Conservation (phyloP, 257 asterid genomes). For the Euphrasia confusa region DNA sequence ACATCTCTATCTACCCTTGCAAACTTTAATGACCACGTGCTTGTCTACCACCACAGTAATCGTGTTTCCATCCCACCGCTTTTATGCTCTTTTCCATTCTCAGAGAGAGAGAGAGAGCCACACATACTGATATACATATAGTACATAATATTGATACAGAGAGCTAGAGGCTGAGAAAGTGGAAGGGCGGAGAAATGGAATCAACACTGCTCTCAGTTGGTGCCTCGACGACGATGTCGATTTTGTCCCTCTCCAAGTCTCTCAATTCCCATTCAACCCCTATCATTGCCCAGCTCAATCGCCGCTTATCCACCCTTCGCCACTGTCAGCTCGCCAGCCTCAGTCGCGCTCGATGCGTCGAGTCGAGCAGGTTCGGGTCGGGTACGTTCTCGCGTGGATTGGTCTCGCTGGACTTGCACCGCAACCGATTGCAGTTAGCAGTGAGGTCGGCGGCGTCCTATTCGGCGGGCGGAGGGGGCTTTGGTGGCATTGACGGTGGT, state of each 20-base stretch:
- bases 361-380: constrained; percentile 32
- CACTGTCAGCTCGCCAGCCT: constrained; percentile 39
- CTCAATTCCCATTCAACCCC: constrained; percentile 40
- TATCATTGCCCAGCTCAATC: constrained; percentile 43
- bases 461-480: constrained; percentile 72
- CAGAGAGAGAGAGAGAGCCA: too few species aligned
- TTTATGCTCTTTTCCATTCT: too few species aligned
- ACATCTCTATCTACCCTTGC: too few species aligned
- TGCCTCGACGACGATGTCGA: constrained; percentile 40
- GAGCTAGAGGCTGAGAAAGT: background rate
- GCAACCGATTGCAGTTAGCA: constrained; percentile 38
- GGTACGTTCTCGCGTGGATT: constrained; percentile 27
- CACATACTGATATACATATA: background rate
- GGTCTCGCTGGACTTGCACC: constrained; percentile 23
- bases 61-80: too few species aligned
- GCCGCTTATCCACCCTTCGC: constrained; percentile 42
- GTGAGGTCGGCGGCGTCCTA: constrained; percentile 50
- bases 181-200: constrained; percentile 46
- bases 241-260: constrained; percentile 43
- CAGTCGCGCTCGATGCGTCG: constrained; percentile 31
- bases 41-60: too few species aligned
- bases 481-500: constrained; percentile 51
- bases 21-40: too few species aligned
- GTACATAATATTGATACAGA: too few species aligned
- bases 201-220: constrained; percentile 44